phyloP scores from a whole-genome alignment of 202 grass and related monocot species.

The Zoysia matrella region DNA sequence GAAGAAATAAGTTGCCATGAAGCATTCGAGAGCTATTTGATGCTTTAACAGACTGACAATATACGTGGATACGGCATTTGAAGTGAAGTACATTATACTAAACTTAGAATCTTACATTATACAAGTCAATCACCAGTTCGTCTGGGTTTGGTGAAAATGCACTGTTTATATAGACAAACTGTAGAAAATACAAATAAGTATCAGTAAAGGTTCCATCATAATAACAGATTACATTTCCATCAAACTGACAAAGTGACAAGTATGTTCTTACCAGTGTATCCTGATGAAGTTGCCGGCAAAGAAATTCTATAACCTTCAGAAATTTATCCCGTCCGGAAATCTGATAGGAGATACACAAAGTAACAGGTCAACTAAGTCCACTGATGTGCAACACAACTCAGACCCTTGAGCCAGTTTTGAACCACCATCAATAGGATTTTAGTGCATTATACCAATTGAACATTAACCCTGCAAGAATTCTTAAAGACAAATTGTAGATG shows the following conservation, averaged over 20 bases:
- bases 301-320: slow-evolving; percentile 85
- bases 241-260: not conserved
- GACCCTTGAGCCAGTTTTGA: not conserved
- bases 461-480: not conserved
- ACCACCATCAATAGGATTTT: not conserved
- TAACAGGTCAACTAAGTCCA: slow-evolving; percentile 1
- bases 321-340: slow-evolving; percentile 85
- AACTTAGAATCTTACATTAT: slow-evolving; percentile 66
- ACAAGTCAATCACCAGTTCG: slow-evolving; percentile 82
- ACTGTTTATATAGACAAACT: slow-evolving; percentile 75
- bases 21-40: not conserved
- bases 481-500: no score
- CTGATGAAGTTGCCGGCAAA: slow-evolving; percentile 73
- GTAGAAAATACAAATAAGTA: slow-evolving; percentile 32
- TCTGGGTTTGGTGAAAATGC: slow-evolving; percentile 88
- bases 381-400: not conserved
- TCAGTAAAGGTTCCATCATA: slow-evolving; percentile 21
- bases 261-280: slow-evolving; percentile 68
- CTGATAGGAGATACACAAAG: slow-evolving; percentile 33
- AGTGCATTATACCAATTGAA: not conserved
- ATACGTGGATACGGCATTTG: not conserved
- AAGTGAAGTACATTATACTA: not conserved
- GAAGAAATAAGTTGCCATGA: not conserved
- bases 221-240: not conserved
- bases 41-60: not conserved